Percentiles rank a stretch among this genome's conserved stretches.
These are phyloP conservation scores for Picea glauca DNA, from an alignment of 75 land plant species.

Conservation along the genomic window DNA sequence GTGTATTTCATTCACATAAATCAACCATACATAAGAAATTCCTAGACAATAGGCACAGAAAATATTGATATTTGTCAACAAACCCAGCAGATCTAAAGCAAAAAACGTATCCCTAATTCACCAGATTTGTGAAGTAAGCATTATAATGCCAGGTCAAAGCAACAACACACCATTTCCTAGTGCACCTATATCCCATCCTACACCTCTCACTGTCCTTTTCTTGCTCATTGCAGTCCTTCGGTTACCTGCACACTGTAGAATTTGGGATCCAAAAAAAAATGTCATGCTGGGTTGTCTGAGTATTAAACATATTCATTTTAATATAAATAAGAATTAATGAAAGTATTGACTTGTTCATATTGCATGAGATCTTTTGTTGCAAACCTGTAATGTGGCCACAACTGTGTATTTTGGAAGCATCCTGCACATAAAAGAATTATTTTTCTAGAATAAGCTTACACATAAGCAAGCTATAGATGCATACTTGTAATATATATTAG, in stretches of 20 bases:
- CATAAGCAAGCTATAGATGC: not conserved
- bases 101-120: not conserved
- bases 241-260: constrained; percentile 93
- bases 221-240: constrained; percentile 96
- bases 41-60: not conserved
- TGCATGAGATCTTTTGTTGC: not conserved
- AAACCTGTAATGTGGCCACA: constrained; percentile 87
- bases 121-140: not conserved
- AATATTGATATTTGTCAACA: not conserved
- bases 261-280: not conserved
- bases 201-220: constrained; percentile 74
- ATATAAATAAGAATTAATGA: not conserved
- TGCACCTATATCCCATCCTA: constrained; percentile 95
- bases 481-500: not conserved
- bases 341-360: not conserved
- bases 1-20: not conserved
- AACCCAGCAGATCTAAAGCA: not conserved
- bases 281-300: not conserved
- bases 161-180: constrained; percentile 79
- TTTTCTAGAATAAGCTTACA: not conserved
- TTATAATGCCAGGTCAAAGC: constrained; percentile 1
- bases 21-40: not conserved
- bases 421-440: constrained; percentile 41
- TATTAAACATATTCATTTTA: not conserved
- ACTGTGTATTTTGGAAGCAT: constrained; percentile 81